Evolutionary conservation across 768 basidiomycete genomes (phyloP).

Genomic region (Lentinula sp.): DNA sequence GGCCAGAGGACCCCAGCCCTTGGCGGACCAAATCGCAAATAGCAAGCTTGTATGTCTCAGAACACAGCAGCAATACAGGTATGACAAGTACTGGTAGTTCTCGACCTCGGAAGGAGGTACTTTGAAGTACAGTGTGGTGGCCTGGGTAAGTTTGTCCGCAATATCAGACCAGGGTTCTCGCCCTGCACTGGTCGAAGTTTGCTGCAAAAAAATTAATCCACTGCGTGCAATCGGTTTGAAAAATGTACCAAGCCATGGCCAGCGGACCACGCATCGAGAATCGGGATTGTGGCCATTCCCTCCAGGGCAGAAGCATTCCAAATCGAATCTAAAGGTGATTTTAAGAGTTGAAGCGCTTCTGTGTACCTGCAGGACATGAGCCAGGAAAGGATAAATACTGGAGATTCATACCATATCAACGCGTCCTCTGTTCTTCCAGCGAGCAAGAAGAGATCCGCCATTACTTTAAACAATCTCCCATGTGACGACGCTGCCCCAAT

Average conservation of each 20-base stretch:
- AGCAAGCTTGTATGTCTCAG: conserved; percentile 71
- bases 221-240: conserved; percentile 11
- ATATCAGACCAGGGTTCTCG: conserved; percentile 77
- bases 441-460: conserved; percentile 84
- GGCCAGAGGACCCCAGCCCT: conserved; percentile 80
- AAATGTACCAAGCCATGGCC: conserved; percentile 64
- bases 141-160: conserved; percentile 69
- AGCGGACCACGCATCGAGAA: conserved; percentile 81
- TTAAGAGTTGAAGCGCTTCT: conserved; percentile 78
- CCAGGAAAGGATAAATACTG: not conserved
- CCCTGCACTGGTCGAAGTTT: conserved; percentile 41
- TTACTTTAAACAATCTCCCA: conserved; percentile 81
- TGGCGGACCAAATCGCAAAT: conserved; percentile 78
- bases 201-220: conserved; percentile 28
- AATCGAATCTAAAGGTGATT: conserved; percentile 63
- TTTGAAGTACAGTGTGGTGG: conserved; percentile 54
- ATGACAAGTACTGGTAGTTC: conserved; percentile 55
- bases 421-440: conserved; percentile 86
- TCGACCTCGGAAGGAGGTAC: conserved; percentile 49
- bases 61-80: conserved; percentile 62
- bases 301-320: conserved; percentile 92
- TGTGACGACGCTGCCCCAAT: conserved; percentile 71
- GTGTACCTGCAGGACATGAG: conserved; percentile 54
- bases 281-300: conserved; percentile 70
- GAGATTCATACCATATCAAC: conserved; percentile 55